Percentiles rank a stretch among this genome's conserved stretches.
Evolutionary conservation across 2,329 filamentous ascomycete genomes (phyloP).

Genomic region (Aspergillus ustus): DNA sequence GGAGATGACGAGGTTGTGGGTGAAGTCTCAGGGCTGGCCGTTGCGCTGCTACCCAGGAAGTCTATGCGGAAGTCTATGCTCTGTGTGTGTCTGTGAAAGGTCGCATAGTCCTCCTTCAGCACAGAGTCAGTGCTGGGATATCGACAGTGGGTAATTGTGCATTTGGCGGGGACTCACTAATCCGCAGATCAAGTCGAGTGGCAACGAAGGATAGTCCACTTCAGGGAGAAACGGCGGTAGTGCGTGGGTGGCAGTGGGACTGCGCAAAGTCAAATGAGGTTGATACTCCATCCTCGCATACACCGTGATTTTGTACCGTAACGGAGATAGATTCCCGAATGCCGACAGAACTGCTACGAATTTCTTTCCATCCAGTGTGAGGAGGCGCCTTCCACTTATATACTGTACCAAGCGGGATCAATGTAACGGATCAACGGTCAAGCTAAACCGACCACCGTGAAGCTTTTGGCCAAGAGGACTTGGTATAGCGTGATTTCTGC

Average conservation of each 20-base stretch:
- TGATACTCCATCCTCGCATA: not conserved
- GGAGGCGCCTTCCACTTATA: not conserved
- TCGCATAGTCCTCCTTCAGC: not conserved
- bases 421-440: not conserved
- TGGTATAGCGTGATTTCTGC: not conserved
- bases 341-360: not conserved
- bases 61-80: not conserved
- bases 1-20: not conserved
- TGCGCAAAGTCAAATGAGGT: not conserved
- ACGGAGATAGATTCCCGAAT: not conserved
- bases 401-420: not conserved
- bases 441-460: not conserved
- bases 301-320: no score
- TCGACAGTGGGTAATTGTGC: not conserved
- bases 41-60: not conserved
- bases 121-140: not conserved
- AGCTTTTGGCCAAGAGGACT: not conserved
- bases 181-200: not conserved
- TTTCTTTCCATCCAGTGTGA: not conserved
- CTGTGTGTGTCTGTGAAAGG: not conserved
- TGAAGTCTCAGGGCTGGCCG: not conserved
- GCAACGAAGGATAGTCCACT: not conserved
- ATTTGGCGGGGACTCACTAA: not conserved
- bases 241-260: not conserved
- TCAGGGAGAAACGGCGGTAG: not conserved